These are phyloP conservation scores for Sordariomycetes sp. DNA, from an alignment of 2,329 filamentous ascomycete species.

Conservation along the genomic window DNA sequence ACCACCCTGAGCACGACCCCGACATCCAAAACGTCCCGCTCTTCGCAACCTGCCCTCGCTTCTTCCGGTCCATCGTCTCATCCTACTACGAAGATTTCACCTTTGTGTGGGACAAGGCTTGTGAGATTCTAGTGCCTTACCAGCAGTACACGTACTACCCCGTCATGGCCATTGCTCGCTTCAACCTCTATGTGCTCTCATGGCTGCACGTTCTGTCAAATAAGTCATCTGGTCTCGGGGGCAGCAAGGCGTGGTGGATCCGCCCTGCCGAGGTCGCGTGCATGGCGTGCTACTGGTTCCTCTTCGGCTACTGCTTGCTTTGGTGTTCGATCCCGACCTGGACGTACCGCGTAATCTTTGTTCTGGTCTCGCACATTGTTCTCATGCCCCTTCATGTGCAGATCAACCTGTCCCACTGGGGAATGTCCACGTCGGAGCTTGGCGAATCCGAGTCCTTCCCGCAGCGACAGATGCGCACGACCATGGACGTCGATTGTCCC, in stretches of 20 bases:
- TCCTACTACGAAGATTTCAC: constrained; percentile 53
- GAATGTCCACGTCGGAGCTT: constrained; percentile 81
- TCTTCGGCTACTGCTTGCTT: constrained; percentile 73
- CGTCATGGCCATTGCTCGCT: constrained; percentile 69
- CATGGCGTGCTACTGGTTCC: constrained; percentile 56
- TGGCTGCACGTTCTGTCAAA: constrained; percentile 58
- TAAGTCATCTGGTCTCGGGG: constrained; percentile 45
- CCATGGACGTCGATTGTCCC: constrained; percentile 80
- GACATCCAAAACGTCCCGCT: constrained; percentile 60
- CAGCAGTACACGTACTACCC: constrained; percentile 81
- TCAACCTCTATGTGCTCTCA: constrained; percentile 78
- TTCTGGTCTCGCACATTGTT: constrained; percentile 72
- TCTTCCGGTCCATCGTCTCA: constrained; percentile 54
- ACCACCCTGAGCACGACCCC: constrained; percentile 50
- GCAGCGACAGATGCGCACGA: constrained; percentile 77
- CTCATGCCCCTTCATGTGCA: constrained; percentile 80
- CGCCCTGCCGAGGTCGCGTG: constrained; percentile 56
- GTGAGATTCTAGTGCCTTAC: constrained; percentile 59
- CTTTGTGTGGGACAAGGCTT: constrained; percentile 45
- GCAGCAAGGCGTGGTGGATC: constrained; percentile 54
- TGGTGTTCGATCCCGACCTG: constrained; percentile 50
- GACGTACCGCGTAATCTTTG: constrained; percentile 60
- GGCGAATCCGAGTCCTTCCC: constrained; percentile 72
- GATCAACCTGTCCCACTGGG: constrained; percentile 87
- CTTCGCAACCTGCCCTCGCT: constrained; percentile 57